These are phyloP conservation scores for Candida ulmi DNA, from an alignment of 805 yeast genomes.

Conservation along the genomic window DNA sequence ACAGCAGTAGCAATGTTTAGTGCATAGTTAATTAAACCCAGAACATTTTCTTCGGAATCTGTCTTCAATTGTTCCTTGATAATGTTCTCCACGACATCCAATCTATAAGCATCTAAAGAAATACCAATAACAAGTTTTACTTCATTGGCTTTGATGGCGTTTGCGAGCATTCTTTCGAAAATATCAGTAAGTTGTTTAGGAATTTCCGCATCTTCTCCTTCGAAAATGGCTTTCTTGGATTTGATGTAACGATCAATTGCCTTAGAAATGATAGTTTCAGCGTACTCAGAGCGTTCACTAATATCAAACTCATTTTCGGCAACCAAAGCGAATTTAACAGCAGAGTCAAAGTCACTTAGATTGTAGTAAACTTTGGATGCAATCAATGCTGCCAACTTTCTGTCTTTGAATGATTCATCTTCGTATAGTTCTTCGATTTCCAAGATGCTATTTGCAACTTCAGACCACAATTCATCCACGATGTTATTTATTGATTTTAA, in stretches of 20 bases:
- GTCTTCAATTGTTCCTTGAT: conserved; percentile 34
- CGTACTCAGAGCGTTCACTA: conserved; percentile 73
- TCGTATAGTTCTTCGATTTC: conserved; percentile 91
- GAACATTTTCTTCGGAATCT: conserved; percentile 47
- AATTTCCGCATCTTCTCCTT: conserved; percentile 31
- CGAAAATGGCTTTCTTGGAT: conserved; percentile 48
- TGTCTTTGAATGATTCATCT: conserved; percentile 68
- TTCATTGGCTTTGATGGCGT: conserved; percentile 70
- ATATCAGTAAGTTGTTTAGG: conserved; percentile 62
- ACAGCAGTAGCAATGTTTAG: conserved; percentile 68
- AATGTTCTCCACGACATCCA: conserved; percentile 68
- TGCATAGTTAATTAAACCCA: conserved; percentile 63
- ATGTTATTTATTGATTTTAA: conserved; percentile 71
- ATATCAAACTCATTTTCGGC: conserved; percentile 80
- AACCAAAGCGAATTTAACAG: conserved; percentile 81
- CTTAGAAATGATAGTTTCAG: conserved; percentile 89
- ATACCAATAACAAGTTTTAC: conserved; percentile 82
- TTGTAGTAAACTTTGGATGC: conserved; percentile 89
- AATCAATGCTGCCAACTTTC: conserved; percentile 82
- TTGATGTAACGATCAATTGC: conserved; percentile 80
- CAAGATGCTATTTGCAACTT: conserved; percentile 83
- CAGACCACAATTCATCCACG: conserved; percentile 95
- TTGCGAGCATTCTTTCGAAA: conserved; percentile 81
- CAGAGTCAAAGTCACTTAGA: conserved; percentile 87
- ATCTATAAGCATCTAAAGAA: conserved; percentile 79